These are phyloP conservation scores for Amanita pallidorosea DNA, from an alignment of 768 basidiomycete genomes.

Conservation along the genomic window DNA sequence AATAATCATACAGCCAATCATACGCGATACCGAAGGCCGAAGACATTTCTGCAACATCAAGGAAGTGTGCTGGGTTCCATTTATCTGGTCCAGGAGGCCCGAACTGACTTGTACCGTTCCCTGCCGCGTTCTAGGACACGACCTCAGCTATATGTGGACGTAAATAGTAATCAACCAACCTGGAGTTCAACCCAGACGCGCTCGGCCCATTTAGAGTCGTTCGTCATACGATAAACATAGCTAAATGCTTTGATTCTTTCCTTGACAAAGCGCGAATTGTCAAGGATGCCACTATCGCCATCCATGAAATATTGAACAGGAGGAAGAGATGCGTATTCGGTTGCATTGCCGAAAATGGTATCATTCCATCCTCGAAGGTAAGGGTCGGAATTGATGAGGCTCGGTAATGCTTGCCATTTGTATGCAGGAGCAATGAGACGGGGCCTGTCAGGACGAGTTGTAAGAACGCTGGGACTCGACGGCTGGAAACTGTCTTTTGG, in stretches of 20 bases:
- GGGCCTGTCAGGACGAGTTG: constrained; percentile 70
- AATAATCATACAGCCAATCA: constrained; percentile 90
- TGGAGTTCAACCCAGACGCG: constrained; percentile 75
- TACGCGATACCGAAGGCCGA: constrained; percentile 89
- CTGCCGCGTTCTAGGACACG: constrained; percentile 54
- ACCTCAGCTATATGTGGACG: neutral
- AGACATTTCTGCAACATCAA: constrained; percentile 84
- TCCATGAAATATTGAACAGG: constrained; percentile 69
- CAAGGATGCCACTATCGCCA: constrained; percentile 84
- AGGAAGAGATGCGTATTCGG: constrained; percentile 50
- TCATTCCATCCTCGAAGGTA: constrained; percentile 87
- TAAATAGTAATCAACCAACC: constrained; percentile 30
- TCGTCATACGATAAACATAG: constrained; percentile 85
- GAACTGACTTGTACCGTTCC: constrained; percentile 54
- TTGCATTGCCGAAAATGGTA: constrained; percentile 85
- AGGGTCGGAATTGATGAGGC: constrained; percentile 69
- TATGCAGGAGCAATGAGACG: constrained; percentile 85
- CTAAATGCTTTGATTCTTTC: constrained; percentile 85
- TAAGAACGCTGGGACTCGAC: constrained; percentile 45
- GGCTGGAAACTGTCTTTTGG: constrained; percentile 72
- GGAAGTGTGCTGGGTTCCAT: constrained; percentile 90
- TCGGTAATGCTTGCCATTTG: constrained; percentile 80
- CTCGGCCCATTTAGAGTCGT: constrained; percentile 87
- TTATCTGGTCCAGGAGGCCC: constrained; percentile 45
- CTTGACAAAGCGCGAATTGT: constrained; percentile 83